phyloP scores from a whole-genome alignment of 2,329 filamentous ascomycete species.

The Nemania abortiva region DNA sequence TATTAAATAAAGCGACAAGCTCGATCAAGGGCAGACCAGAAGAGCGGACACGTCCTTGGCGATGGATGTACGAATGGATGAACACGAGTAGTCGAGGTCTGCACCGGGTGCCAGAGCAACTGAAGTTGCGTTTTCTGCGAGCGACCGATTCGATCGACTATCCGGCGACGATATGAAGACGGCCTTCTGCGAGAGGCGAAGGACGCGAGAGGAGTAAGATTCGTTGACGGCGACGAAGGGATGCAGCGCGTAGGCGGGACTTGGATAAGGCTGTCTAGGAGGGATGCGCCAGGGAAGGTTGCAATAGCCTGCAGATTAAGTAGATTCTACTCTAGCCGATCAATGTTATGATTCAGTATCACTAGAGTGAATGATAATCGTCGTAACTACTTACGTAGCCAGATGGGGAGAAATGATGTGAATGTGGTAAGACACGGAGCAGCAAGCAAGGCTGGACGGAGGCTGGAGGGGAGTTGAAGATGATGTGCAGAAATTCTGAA shows the following conservation, averaged over 20 bases:
- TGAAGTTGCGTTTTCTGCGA: background rate
- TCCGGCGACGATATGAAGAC: background rate
- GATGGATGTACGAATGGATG: background rate
- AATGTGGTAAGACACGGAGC: slow-evolving; percentile 10
- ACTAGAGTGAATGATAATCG: slow-evolving; percentile 1
- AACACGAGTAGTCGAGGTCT: slow-evolving; percentile 5
- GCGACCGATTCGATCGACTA: background rate
- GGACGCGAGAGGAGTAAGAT: background rate
- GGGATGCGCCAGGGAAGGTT: slow-evolving; percentile 21
- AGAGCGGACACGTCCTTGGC: slow-evolving; percentile 1
- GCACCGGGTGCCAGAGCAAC: background rate
- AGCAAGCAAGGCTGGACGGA: slow-evolving; percentile 23
- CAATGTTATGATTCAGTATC: background rate
- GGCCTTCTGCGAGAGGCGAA: background rate
- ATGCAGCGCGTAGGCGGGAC: slow-evolving; percentile 4
- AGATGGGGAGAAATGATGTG: slow-evolving; percentile 5
- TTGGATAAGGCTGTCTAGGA: background rate
- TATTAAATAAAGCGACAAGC: slow-evolving; percentile 27
- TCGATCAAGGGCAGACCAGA: background rate
- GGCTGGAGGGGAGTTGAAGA: slow-evolving; percentile 27
- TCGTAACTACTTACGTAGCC: background rate
- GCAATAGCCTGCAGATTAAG: background rate
- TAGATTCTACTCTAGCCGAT: background rate
- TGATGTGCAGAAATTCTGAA: slow-evolving; percentile 35
- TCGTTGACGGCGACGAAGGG: slow-evolving; percentile 3